Evolutionary conservation across 2,329 filamentous ascomycete genomes (phyloP), one percentile per base, ranked within the genome.

Genomic region (Paracoccidioides brasiliensis): DNA sequence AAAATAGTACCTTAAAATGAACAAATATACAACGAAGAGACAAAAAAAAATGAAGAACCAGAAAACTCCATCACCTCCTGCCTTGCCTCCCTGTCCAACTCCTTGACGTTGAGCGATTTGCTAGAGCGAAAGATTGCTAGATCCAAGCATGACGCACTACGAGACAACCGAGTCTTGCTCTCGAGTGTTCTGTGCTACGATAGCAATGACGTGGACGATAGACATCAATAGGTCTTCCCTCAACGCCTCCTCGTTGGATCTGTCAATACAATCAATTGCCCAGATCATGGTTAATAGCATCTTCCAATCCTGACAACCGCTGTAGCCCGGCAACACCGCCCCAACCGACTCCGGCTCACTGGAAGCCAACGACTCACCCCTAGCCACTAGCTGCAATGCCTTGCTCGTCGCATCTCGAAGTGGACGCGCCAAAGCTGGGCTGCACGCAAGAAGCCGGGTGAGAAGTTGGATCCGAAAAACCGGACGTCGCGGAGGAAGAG

Each of bases 391-490:
- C 72, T 76, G 74, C 74, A 76, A 75, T 71, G 73, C 74, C 72
- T 70, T 71, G 72, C 74, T 74, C 71, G 74, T 76, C 73, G 74
- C 74, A 75, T 74, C 74, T 67, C 71, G 71, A 67, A 76, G 72
- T 68, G 74, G 74, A 74, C 73, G 74, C 74, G 74, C 74, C 73
- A 76, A 72, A 71, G 73, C 73, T 70, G 74, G 74, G 73, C 74
- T 77, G 74, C 74, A 76, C 63, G 72, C 73, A 64, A 76, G 72
- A 61, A 76, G 73, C 69, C 74, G 67, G 65, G 70, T 70, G 69
- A 77, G 74, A 64, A 76, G 69, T 66, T 67, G 73, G 70, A 73
- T 74, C 68, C 74, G 74, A 61, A 76, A 75, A 69, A 72, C 70
- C 63, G 73, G 62, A 72, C 71, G 64, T 45, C 43, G 43, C 14